A percentile compares a stretch with the other conserved stretches of the same genome.
These are phyloP conservation scores for Suhomyces bolitotheri DNA, from an alignment of 1,139 yeast species.

Conservation along the genomic window DNA sequence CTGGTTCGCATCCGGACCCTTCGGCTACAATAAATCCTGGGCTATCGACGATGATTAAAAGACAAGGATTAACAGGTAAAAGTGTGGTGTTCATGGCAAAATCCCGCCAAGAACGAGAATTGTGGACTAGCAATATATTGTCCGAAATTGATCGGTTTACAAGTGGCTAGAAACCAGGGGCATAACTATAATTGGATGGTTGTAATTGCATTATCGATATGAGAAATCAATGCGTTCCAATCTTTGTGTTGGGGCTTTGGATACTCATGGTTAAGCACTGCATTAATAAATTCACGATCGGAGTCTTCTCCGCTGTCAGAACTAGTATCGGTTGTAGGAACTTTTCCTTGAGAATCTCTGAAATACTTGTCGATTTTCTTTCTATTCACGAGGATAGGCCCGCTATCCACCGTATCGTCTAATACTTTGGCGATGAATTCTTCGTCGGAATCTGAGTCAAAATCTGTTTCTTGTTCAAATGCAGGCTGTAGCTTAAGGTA, in stretches of 20 bases:
- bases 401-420: background rate
- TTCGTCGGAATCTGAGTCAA: slow-evolving; percentile 3
- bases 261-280: background rate
- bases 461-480: background rate
- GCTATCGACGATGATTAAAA: slow-evolving; percentile 42
- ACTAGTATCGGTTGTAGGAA: background rate
- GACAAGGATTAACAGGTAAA: slow-evolving; percentile 68
- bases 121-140: slow-evolving; percentile 72
- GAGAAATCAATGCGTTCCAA: slow-evolving; percentile 20
- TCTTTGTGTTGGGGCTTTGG: slow-evolving; percentile 2
- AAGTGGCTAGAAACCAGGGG: slow-evolving; percentile 1
- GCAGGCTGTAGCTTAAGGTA: too few species aligned
- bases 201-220: slow-evolving; percentile 20
- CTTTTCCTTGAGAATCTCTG: background rate
- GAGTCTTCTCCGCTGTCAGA: slow-evolving; percentile 2
- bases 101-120: slow-evolving; percentile 78
- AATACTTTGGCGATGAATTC: slow-evolving; percentile 2
- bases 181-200: background rate
- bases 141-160: slow-evolving; percentile 63
- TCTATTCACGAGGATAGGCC: background rate
- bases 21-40: slow-evolving; percentile 35
- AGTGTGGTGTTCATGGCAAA: slow-evolving; percentile 76
- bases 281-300: slow-evolving; percentile 10
- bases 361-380: slow-evolving; percentile 5
- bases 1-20: slow-evolving; percentile 14